These are phyloP conservation scores for Komagataella populi DNA, from an alignment of 805 yeast genomes.

Conservation along the genomic window DNA sequence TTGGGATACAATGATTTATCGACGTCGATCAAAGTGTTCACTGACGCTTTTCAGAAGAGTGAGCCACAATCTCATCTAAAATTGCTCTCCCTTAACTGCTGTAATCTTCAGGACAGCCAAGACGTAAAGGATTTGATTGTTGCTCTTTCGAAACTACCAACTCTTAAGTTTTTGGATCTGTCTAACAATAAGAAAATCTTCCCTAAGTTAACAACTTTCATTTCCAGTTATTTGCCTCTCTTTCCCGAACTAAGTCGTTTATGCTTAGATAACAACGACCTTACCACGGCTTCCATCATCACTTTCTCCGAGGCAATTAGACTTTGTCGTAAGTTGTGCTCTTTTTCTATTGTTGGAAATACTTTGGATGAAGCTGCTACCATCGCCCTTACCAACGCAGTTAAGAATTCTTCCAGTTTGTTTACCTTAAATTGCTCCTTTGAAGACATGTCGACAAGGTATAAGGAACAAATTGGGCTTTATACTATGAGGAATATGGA, in stretches of 20 bases:
- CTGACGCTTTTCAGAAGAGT: slow-evolving; percentile 15
- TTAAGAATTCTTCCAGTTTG: slow-evolving; percentile 51
- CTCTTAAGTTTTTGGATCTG: slow-evolving; percentile 60
- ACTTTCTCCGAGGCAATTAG: slow-evolving; percentile 57
- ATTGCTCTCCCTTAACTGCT: slow-evolving; percentile 52
- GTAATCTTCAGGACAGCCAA: slow-evolving; percentile 39
- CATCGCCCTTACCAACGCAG: slow-evolving; percentile 55
- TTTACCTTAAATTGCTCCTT: slow-evolving; percentile 58
- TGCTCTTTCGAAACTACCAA: slow-evolving; percentile 36
- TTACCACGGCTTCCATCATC: slow-evolving; percentile 40
- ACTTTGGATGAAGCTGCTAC: slow-evolving; percentile 43
- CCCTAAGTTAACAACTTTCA: slow-evolving; percentile 42
- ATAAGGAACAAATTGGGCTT: slow-evolving; percentile 62
- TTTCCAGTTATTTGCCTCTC: slow-evolving; percentile 54
- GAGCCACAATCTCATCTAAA: slow-evolving; percentile 16
- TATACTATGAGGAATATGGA: slow-evolving; percentile 80
- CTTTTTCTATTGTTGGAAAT: slow-evolving; percentile 59
- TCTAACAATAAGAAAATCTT: slow-evolving; percentile 58
- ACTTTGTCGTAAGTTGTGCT: slow-evolving; percentile 50
- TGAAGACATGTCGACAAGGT: slow-evolving; percentile 42
- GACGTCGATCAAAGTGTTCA: slow-evolving; percentile 21
- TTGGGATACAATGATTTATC: slow-evolving; percentile 70
- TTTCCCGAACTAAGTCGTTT: slow-evolving; percentile 51
- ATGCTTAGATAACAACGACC: slow-evolving; percentile 57
- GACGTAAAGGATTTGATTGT: slow-evolving; percentile 36